These are phyloP conservation scores for Craterostigma plantagineum DNA, from an alignment of 257 asterid genomes.

Conservation along the genomic window DNA sequence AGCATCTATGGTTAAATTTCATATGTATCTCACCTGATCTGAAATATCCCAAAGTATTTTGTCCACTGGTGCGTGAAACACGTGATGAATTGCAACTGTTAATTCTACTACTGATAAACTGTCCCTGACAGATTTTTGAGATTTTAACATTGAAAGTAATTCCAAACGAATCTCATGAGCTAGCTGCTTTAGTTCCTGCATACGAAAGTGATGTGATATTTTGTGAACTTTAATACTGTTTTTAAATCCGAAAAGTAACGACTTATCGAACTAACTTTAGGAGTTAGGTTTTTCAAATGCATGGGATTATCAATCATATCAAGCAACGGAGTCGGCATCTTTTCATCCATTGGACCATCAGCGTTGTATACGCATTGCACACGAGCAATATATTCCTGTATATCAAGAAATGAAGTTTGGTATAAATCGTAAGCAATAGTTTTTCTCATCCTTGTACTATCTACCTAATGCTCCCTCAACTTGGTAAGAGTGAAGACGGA, in stretches of 20 bases:
- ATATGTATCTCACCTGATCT: conserved; percentile 50
- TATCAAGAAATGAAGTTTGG: conserved; percentile 8
- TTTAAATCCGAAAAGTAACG: conserved; percentile 3
- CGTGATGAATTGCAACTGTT: conserved; percentile 74
- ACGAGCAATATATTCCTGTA: conserved; percentile 24
- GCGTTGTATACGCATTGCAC: conserved; percentile 21
- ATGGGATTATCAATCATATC: conserved; percentile 61
- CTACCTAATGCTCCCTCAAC: not conserved
- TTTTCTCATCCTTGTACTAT: not conserved
- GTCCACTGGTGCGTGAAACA: conserved; percentile 65
- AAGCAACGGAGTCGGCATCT: conserved; percentile 48
- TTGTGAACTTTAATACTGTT: conserved; percentile 6
- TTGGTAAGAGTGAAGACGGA: too few species aligned
- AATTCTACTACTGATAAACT: conserved; percentile 60
- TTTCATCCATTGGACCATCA: conserved; percentile 21
- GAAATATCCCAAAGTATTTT: conserved; percentile 86
- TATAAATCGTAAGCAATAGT: conserved; percentile 6
- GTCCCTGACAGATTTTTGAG: conserved; percentile 24
- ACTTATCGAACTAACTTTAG: conserved; percentile 29
- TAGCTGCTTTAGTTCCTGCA: conserved; percentile 76
- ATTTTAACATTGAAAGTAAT: conserved; percentile 26
- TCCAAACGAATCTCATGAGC: conserved; percentile 71
- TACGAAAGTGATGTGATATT: conserved; percentile 9
- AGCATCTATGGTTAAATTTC: not conserved
- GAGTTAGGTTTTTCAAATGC: conserved; percentile 49